Conservation (phyloP, 148 eudicot genomes). For the Fallopia convolvulus region DNA sequence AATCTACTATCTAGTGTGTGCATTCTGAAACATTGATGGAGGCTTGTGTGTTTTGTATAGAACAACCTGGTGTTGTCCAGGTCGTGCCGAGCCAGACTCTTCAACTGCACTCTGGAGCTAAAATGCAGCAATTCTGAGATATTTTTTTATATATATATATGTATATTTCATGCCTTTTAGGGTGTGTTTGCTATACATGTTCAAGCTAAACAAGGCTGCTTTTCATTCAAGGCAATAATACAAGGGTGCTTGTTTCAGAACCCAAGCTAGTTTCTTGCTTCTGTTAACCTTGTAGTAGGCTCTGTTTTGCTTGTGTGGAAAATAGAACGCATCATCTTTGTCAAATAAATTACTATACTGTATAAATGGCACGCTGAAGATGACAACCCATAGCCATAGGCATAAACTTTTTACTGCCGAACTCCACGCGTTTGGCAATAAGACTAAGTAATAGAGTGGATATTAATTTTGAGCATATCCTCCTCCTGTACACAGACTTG, state of each 20-base stretch:
- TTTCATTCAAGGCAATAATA: neutral
- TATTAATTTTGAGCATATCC: no score
- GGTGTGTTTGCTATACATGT: neutral
- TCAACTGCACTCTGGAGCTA: conserved; percentile 58
- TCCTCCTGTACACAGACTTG: neutral
- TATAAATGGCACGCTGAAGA: no score
- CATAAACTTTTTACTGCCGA: no score
- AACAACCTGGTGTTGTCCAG: conserved; percentile 82
- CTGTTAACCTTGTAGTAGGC: no score
- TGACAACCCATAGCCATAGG: no score
- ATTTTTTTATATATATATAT: neutral
- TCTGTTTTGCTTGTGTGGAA: no score
- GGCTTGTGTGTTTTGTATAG: conserved; percentile 20
- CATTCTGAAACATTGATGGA: neutral
- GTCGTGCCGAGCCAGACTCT: conserved; percentile 53
- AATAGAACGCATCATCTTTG: no score
- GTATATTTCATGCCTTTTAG: neutral
- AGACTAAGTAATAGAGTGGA: neutral
- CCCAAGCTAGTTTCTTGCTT: neutral
- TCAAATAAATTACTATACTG: no score
- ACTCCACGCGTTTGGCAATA: no score
- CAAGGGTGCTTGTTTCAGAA: neutral
- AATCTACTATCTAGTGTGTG: no score
- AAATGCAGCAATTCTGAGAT: neutral
- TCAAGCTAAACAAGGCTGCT: neutral